Evolutionary conservation across 176 grass and related monocot species (phyloP), one percentile per base, ranked within the genome.

Genomic region (Alopecurus myosuroides): DNA sequence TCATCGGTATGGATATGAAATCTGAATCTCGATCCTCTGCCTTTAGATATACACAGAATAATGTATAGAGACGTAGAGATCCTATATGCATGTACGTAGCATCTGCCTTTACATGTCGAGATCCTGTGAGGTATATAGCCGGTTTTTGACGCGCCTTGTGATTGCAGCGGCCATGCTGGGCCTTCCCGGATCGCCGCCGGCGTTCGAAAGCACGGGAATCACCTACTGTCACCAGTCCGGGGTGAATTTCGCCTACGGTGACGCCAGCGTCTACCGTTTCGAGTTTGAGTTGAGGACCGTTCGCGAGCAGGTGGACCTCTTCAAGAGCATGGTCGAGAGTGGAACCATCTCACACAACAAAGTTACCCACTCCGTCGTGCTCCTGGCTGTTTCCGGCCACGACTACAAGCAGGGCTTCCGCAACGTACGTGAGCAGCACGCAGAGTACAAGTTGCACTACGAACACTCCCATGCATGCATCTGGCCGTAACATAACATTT

Each of bases 181-280:
- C 10, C 17, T 0, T 5, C 7, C 12, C 4, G 10, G 4, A 22
- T 71, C 70, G 2, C 81, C 81, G 63, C 70, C 40, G 3, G 9
- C 71, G 20, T 68, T 7, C 58, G 1, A 29, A 56, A 37, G 35
- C 2, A 34, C 8, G 25, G 1, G 2, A 0, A 26, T 1, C 0
- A 1, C 3, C 14, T 23, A 29, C 1, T 15, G 11, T 1, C 36
- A 25, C 12, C 80, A 63, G 6, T 0, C 4, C 6, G 94, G 91
- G 68, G 82, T 92, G 89, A 97, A 94, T 86, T 94, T 92, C 15
- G 91, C 87, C 17, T 53, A 25, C 4, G 82, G 68, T 23, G 82
- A 85, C 22, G 20, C 88, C 61, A 87, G 91, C 0, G 86, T 94
- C 29, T 77, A 29, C 36, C n/a, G n/a, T n/a, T n/a, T n/a, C n/a